A percentile compares a stretch with the other conserved stretches of the same genome.
phyloP scores from a whole-genome alignment of 768 basidiomycete genomes.

The Leccinum incarnatum region DNA sequence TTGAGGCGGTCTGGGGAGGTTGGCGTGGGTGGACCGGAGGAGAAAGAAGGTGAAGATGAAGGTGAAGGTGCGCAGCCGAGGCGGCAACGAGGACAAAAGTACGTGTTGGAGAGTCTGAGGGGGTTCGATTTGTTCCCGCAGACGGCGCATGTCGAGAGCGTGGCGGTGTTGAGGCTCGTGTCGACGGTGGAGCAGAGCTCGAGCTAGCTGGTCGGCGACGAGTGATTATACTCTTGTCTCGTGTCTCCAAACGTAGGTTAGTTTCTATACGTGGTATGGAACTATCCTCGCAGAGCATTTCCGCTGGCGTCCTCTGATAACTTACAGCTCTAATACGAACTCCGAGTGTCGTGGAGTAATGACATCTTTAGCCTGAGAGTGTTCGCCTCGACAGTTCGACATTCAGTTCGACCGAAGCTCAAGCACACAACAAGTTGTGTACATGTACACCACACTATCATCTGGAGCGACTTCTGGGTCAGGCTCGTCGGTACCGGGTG shows the following conservation, averaged over 20 bases:
- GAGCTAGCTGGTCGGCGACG: neutral
- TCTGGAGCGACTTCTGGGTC: too few species aligned
- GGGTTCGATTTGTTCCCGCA: conserved; percentile 97
- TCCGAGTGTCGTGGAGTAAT: neutral
- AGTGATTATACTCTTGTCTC: neutral
- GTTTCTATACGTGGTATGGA: neutral
- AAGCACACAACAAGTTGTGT: too few species aligned
- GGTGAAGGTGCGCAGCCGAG: conserved; percentile 10
- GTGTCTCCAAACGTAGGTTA: neutral
- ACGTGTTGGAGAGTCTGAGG: conserved; percentile 76
- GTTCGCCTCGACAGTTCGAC: too few species aligned
- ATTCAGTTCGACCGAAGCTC: too few species aligned
- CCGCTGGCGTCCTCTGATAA: neutral
- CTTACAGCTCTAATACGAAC: neutral
- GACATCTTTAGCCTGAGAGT: too few species aligned
- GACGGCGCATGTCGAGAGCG: conserved; percentile 89
- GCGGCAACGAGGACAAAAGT: conserved; percentile 38
- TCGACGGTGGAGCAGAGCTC: neutral
- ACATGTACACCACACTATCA: too few species aligned
- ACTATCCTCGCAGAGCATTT: neutral
- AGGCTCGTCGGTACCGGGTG: too few species aligned
- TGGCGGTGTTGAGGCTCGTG: conserved; percentile 61
- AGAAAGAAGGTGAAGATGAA: conserved; percentile 15
- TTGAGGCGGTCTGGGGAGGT: conserved; percentile 41
- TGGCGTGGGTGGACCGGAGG: conserved; percentile 35